Conservation (phyloP, 1,284 basidiomycete genomes). For the Lentinus polychrous region DNA sequence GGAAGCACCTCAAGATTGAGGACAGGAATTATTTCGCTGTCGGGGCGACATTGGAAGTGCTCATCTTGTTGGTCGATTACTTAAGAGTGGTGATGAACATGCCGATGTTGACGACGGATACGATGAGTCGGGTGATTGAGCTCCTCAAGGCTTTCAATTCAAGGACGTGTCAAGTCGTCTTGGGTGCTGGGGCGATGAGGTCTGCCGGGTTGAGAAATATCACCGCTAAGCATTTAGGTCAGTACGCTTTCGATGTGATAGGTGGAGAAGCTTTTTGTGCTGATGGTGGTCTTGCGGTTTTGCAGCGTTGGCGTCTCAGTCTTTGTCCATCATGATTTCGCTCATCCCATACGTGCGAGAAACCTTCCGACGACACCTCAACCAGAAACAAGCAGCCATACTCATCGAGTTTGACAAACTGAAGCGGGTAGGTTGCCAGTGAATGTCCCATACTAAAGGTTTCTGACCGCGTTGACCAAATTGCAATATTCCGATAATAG, state of each 20-base stretch:
- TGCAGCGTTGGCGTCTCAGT: conserved; percentile 90
- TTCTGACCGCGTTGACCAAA: neutral
- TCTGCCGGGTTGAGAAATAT: conserved; percentile 98
- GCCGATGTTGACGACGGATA: conserved; percentile 85
- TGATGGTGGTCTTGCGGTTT: too few relatives aligned
- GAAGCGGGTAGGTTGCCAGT: conserved; percentile 62
- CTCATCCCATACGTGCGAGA: conserved; percentile 96
- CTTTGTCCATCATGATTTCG: conserved; percentile 90
- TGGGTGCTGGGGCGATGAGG: conserved; percentile 97
- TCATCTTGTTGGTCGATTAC: conserved; percentile 81
- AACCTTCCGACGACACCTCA: conserved; percentile 88
- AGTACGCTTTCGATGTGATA: conserved; percentile 17
- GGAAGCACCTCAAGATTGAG: conserved; percentile 82
- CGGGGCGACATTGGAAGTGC: conserved; percentile 74
- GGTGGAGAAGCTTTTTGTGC: neutral
- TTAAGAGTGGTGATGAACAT: conserved; percentile 85
- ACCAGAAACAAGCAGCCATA: conserved; percentile 91
- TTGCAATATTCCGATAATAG: conserved; percentile 29
- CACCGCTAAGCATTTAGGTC: conserved; percentile 94
- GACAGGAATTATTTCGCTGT: conserved; percentile 82
- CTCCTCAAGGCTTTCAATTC: conserved; percentile 98
- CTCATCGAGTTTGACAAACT: conserved; percentile 97
- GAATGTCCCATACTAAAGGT: neutral
- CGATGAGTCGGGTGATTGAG: conserved; percentile 91
- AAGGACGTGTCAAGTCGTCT: conserved; percentile 94